A percentile compares a stretch with the other conserved stretches of the same genome.
Conservation (phyloP, 768 basidiomycete genomes). For the Trametes cinnabarina region DNA sequence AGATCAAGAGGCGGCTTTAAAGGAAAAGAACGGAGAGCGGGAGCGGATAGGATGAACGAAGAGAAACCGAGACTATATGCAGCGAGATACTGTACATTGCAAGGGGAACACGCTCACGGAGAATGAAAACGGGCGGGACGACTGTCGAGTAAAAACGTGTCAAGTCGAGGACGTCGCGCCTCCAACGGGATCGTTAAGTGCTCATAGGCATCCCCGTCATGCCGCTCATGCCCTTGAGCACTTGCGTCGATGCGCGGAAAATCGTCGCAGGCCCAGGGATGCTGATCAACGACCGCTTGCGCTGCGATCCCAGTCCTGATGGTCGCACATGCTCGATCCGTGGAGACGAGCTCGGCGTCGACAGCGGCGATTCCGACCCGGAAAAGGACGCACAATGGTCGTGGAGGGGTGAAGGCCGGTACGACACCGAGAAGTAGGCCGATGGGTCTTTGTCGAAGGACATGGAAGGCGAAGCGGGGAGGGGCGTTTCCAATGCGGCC, state of each 20-base stretch:
- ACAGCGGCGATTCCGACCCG: not conserved
- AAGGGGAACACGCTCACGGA: not conserved
- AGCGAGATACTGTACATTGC: slow-evolving; percentile 9
- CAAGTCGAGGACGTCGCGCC: not conserved
- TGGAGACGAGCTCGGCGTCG: slow-evolving; percentile 10
- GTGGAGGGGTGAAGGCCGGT: not conserved
- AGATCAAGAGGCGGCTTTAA: not conserved
- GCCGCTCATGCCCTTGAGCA: slow-evolving; percentile 30
- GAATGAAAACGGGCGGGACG: not conserved
- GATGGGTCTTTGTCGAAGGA: too few relatives aligned
- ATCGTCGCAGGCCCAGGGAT: slow-evolving; percentile 22
- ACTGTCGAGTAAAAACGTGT: not conserved
- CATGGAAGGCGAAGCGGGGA: slow-evolving; percentile 10
- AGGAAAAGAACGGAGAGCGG: not conserved
- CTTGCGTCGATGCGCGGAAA: slow-evolving; percentile 27
- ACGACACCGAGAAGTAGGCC: slow-evolving; percentile 9
- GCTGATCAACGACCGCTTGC: slow-evolving; percentile 10
- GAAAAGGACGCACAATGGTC: not conserved
- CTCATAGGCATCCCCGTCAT: slow-evolving; percentile 23
- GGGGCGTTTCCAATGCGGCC: slow-evolving; percentile 7
- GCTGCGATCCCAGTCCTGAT: not conserved
- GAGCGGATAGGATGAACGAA: not conserved
- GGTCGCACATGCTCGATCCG: slow-evolving; percentile 4
- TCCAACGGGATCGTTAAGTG: not conserved
- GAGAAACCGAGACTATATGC: not conserved